Percentiles rank a stretch among this genome's conserved stretches.
Evolutionary conservation across 345 rosid species (phyloP).

Genomic region (Eucalyptus curtisii): DNA sequence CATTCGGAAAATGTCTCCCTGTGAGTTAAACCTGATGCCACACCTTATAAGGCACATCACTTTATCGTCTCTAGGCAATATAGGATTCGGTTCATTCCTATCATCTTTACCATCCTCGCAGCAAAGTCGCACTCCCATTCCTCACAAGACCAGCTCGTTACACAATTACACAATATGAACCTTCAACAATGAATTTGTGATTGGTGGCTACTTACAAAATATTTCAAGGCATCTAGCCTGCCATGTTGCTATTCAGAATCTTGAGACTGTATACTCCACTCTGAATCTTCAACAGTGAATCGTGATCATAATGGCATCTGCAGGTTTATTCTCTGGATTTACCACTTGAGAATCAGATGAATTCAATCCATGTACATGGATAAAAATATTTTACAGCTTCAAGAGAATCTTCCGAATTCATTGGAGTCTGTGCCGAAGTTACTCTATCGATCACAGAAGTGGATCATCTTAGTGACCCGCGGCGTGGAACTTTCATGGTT

Average conservation of each 20-base stretch:
- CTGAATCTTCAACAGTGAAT: background rate
- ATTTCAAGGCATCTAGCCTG: background rate
- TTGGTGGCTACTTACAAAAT: background rate
- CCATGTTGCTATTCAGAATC: background rate
- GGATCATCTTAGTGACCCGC: background rate
- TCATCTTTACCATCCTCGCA: fast-evolving
- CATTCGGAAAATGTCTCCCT: fast-evolving
- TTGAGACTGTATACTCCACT: background rate
- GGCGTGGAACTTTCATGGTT: background rate
- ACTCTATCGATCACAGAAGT: background rate
- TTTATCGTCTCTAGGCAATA: fast-evolving
- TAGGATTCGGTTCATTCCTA: fast-evolving
- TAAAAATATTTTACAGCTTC: background rate
- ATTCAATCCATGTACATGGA: background rate
- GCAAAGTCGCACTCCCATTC: fast-evolving
- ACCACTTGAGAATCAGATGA: background rate
- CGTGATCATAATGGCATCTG: background rate
- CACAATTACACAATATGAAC: background rate
- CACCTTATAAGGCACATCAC: fast-evolving
- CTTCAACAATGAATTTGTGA: background rate
- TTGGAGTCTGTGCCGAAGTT: background rate
- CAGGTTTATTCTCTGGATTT: background rate
- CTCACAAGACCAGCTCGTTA: fast-evolving
- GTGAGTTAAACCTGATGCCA: fast-evolving
- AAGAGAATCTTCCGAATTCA: background rate